phyloP scores from a whole-genome alignment of 1,284 basidiomycete species.

The Takashimella tepidaria region DNA sequence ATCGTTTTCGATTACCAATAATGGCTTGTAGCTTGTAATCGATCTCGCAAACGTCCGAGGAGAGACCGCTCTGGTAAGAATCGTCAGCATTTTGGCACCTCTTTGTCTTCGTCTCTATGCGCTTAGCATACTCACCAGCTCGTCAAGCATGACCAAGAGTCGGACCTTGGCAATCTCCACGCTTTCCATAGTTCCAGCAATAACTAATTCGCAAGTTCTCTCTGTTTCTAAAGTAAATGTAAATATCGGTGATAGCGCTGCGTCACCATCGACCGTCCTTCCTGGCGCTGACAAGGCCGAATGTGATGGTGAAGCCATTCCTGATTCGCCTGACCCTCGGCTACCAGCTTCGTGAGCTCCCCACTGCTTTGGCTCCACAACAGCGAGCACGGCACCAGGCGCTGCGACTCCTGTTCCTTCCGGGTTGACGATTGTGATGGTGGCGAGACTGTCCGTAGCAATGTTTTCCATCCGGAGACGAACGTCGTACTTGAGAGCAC shows the following conservation, averaged over 20 bases:
- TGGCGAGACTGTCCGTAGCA: conserved; percentile 76
- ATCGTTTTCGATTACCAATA: conserved; percentile 83
- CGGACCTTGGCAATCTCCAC: conserved; percentile 88
- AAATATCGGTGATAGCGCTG: conserved; percentile 7
- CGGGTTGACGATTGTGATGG: conserved; percentile 68
- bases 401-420: conserved; percentile 20
- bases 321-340: conserved; percentile 3
- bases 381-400: conserved; percentile 27
- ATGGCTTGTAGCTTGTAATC: conserved; percentile 93
- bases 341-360: conserved; percentile 7
- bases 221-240: conserved; percentile 81
- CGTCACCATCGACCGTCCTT: conserved; percentile 2
- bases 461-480: conserved; percentile 85
- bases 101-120: too few species aligned
- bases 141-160: conserved; percentile 88
- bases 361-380: conserved; percentile 15
- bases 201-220: conserved; percentile 82
- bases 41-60: conserved; percentile 85
- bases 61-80: conserved; percentile 67
- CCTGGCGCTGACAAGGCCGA: background rate
- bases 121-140: conserved; percentile 64
- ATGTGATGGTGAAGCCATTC: background rate
- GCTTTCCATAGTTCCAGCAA: conserved; percentile 78
- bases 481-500: conserved; percentile 80
- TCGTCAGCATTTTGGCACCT: conserved; percentile 6